Conservation (phyloP, 768 basidiomycete genomes). For the Hemileccinum impolitum region DNA sequence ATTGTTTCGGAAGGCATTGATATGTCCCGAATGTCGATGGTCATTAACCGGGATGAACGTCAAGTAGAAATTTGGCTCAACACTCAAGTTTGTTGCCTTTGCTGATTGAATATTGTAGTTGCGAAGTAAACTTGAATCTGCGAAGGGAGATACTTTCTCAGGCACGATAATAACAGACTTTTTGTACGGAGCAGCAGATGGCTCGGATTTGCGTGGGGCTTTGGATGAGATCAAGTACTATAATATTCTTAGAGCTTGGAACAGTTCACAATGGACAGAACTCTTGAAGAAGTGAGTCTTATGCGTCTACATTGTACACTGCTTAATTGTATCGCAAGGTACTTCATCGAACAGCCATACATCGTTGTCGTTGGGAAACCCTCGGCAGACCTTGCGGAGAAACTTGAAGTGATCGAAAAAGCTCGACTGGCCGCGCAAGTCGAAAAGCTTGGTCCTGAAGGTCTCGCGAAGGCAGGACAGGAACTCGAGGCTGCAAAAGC, state of each 20-base stretch:
- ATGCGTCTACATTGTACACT: constrained; percentile 5
- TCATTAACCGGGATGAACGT: constrained; percentile 84
- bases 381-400: constrained; percentile 76
- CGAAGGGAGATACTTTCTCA: constrained; percentile 78
- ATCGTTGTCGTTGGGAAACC: constrained; percentile 85
- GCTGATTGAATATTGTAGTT: constrained; percentile 44
- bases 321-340: constrained; percentile 45
- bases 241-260: constrained; percentile 64
- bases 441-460: constrained; percentile 69
- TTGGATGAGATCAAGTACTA: constrained; percentile 82
- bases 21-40: constrained; percentile 84
- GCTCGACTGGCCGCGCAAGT: constrained; percentile 69
- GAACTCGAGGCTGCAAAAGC: constrained; percentile 79
- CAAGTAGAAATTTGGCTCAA: constrained; percentile 46
- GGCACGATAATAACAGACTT: constrained; percentile 76
- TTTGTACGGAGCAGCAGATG: constrained; percentile 81
- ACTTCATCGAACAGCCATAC: constrained; percentile 69
- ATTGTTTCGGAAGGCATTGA: constrained; percentile 78
- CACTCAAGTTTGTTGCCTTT: not conserved
- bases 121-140: constrained; percentile 78
- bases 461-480: constrained; percentile 65
- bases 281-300: constrained; percentile 66
- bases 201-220: constrained; percentile 66
- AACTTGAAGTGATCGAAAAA: constrained; percentile 79
- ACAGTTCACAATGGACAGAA: constrained; percentile 68